These are phyloP conservation scores for Fusarium nodosum DNA, from an alignment of 2,329 filamentous ascomycete genomes.

Conservation along the genomic window DNA sequence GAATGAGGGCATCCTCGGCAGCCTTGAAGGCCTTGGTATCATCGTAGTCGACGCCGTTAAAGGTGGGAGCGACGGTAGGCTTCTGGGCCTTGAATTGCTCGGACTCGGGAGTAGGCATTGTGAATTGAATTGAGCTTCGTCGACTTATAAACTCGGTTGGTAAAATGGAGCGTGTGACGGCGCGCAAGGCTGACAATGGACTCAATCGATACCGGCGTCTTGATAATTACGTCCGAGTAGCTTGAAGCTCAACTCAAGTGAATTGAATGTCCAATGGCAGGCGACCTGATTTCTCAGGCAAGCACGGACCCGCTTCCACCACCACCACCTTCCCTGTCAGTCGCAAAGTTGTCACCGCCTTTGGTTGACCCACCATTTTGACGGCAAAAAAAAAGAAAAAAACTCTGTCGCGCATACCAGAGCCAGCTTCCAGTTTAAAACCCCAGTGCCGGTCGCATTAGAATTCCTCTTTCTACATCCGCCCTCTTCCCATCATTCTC, in stretches of 20 bases:
- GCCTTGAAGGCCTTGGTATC: conserved; percentile 85
- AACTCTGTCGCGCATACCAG: conserved; percentile 38
- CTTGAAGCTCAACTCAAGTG: conserved; percentile 49
- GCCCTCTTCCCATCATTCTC: conserved; percentile 40
- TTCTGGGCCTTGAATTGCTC: conserved; percentile 85
- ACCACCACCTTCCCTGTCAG: conserved; percentile 43
- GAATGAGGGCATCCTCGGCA: conserved; percentile 84
- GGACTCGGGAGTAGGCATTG: conserved; percentile 88
- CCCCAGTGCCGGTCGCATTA: conserved; percentile 30
- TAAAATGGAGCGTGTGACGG: conserved; percentile 32
- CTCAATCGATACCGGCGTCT: conserved; percentile 47
- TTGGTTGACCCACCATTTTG: conserved; percentile 52
- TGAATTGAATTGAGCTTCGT: conserved; percentile 44
- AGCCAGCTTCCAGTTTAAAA: conserved; percentile 48
- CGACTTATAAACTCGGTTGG: conserved; percentile 18
- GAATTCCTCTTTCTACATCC: conserved; percentile 38
- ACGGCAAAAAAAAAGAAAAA: conserved; percentile 52
- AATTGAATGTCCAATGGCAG: conserved; percentile 45
- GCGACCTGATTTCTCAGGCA: conserved; percentile 53
- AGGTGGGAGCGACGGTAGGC: conserved; percentile 83
- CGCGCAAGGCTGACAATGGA: conserved; percentile 36
- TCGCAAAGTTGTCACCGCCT: conserved; percentile 54
- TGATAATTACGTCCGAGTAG: conserved; percentile 40
- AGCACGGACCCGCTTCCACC: conserved; percentile 20
- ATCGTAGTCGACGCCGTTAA: conserved; percentile 89